phyloP scores from a whole-genome alignment of 2,329 filamentous ascomycete species.

The Fusarium metavorans region DNA sequence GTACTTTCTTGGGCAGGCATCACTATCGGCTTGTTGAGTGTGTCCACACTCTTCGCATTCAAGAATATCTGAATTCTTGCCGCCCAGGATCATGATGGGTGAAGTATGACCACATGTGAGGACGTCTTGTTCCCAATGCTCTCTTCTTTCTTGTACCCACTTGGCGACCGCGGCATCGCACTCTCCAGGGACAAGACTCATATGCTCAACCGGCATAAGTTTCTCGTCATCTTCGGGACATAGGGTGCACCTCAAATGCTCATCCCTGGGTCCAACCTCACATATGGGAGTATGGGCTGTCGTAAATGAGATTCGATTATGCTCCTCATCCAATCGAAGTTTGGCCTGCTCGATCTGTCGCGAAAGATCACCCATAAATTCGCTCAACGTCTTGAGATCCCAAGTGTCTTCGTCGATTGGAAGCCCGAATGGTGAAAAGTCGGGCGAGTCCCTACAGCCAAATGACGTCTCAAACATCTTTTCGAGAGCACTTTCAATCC shows the following conservation, averaged over 20 bases:
- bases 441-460: neutral
- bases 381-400: neutral
- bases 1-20: neutral
- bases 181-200: neutral
- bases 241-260: conserved; percentile 2
- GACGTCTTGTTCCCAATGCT: neutral
- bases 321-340: neutral
- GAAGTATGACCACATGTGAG: conserved; percentile 13
- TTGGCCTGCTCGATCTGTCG: neutral
- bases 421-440: conserved; percentile 20
- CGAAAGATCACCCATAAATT: conserved; percentile 8
- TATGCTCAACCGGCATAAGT: neutral
- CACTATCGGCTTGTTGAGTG: neutral
- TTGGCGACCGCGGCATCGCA: neutral
- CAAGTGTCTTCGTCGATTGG: conserved; percentile 20
- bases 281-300: neutral
- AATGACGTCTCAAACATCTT: neutral
- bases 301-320: neutral
- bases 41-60: conserved; percentile 25
- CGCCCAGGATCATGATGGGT: conserved; percentile 14
- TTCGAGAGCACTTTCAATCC: conserved; percentile 1
- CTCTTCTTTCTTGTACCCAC: neutral
- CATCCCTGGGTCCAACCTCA: conserved; percentile 7
- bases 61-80: neutral
- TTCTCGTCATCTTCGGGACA: neutral